Evolutionary conservation across 1,284 basidiomycete genomes (phyloP), one percentile per base, ranked within the genome.

Genomic region (Calocybe gambosa): DNA sequence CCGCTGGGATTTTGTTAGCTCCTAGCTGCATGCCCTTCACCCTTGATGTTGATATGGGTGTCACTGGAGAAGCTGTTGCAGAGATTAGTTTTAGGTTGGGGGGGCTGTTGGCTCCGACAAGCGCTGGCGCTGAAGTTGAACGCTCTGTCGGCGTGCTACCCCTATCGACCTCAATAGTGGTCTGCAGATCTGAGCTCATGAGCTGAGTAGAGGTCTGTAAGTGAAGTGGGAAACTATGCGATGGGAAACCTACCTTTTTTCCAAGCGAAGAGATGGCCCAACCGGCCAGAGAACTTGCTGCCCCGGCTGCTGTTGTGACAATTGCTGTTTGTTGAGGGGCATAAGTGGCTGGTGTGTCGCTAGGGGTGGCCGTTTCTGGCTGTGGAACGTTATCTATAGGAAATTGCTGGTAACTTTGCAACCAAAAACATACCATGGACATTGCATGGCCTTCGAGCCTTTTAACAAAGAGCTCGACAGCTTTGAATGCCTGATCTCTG

Each of bases 401-500:
- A 25, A 18, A 20, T 13, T n/a, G 18, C 36, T 9, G 13, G 15
- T 18, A 25, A 9, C 39, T 7, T 21, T 25, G 21, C 18, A 18
- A 16, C 33, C 46, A 38, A 39, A 19, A 2, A 61, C 74, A 33
- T 49, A 90, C 92, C 90, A 96, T 87, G 2, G 77, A 74, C 0
- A 77, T 75, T 1, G 84, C 89, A 56, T 94, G 76, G 3, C 70
- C 74, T 59, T 95, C 89, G n/a, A 95, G 66, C 50, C 76, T 82
- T 64, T 88, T 89, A 54, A 94, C 71, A 59, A 94, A 93, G 48
- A 94, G 69, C 40, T 89, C 85, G 52, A 94, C 75, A 1, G 91
- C 87, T 62, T 90, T 93, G 74, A 94, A 96, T 1, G 90, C 93
- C 59, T 96, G 93, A 65, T 96, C 93, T 31, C 93, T 78, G 0